Conservation (phyloP, 176 grass and related monocot species). For the Aegilops longissima region DNA sequence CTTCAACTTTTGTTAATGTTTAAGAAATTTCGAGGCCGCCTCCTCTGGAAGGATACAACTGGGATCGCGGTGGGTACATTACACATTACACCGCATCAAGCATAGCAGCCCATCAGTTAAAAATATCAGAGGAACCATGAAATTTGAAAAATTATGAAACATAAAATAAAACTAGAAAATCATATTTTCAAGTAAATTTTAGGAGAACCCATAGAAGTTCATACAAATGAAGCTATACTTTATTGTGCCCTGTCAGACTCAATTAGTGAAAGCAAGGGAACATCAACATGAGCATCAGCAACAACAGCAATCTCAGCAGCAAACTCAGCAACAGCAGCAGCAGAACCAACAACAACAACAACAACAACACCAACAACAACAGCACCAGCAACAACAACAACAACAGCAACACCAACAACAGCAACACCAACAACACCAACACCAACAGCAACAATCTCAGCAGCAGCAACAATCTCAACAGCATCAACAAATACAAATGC, state of each 20-base stretch:
- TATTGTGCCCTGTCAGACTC: conserved; percentile 15
- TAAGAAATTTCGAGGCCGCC: not conserved
- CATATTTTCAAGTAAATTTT: not conserved
- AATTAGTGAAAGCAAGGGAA: conserved; percentile 27
- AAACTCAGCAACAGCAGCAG: not conserved
- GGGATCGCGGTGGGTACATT: not conserved
- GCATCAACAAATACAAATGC: conserved; percentile 77
- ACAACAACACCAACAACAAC: too few relatives aligned
- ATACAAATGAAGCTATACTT: conserved; percentile 9
- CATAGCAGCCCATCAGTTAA: not conserved
- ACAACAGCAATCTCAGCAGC: conserved; percentile 4
- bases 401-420: not conserved
- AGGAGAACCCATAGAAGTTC: not conserved
- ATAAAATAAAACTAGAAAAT: conserved; percentile 1
- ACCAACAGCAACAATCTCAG: not conserved
- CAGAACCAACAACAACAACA: not conserved
- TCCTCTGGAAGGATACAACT: not conserved
- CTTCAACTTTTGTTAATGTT: not conserved
- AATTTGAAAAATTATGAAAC: not conserved
- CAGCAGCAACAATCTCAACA: conserved; percentile 49
- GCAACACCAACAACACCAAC: not conserved
- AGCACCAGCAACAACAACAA: not conserved
- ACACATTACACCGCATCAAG: not conserved
- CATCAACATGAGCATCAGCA: conserved; percentile 20
- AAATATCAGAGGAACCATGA: not conserved